Evolutionary conservation across 768 basidiomycete species (phyloP).

Genomic region (Gymnopilus dilepis): DNA sequence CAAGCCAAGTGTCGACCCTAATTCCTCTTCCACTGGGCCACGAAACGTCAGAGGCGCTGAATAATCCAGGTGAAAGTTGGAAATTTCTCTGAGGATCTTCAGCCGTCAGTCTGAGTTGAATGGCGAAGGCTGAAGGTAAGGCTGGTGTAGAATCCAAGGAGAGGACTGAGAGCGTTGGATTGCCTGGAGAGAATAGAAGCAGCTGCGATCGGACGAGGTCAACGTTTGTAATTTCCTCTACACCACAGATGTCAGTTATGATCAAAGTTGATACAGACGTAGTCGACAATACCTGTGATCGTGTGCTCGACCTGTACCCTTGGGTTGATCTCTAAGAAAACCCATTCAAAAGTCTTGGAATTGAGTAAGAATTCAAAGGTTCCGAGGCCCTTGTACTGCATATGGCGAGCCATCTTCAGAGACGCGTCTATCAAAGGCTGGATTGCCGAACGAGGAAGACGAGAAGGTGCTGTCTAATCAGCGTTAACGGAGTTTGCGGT

Average conservation of each 20-base stretch:
- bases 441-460: slow-evolving; percentile 70
- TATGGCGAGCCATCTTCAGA: slow-evolving; percentile 74
- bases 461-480: slow-evolving; percentile 69
- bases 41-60: slow-evolving; percentile 69
- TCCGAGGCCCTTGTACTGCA: slow-evolving; percentile 85
- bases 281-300: slow-evolving; percentile 64
- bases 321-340: slow-evolving; percentile 92
- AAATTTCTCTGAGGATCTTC: slow-evolving; percentile 79
- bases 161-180: slow-evolving; percentile 68
- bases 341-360: slow-evolving; percentile 68
- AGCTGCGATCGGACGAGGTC: slow-evolving; percentile 91
- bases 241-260: neutral
- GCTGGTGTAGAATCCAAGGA: slow-evolving; percentile 72
- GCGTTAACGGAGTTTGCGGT: neutral
- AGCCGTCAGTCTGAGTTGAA: slow-evolving; percentile 90
- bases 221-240: slow-evolving; percentile 89
- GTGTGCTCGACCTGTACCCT: slow-evolving; percentile 96
- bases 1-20: slow-evolving; percentile 84
- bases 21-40: slow-evolving; percentile 88
- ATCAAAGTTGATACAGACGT: neutral
- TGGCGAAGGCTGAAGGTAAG: slow-evolving; percentile 74
- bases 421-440: slow-evolving; percentile 75
- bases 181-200: slow-evolving; percentile 76
- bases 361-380: slow-evolving; percentile 92
- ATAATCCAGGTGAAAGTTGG: slow-evolving; percentile 85